Percentiles rank a stretch among this genome's conserved stretches.
phyloP scores from a whole-genome alignment of 1,284 basidiomycete species.

The Leucocoprinus gongylophorus region DNA sequence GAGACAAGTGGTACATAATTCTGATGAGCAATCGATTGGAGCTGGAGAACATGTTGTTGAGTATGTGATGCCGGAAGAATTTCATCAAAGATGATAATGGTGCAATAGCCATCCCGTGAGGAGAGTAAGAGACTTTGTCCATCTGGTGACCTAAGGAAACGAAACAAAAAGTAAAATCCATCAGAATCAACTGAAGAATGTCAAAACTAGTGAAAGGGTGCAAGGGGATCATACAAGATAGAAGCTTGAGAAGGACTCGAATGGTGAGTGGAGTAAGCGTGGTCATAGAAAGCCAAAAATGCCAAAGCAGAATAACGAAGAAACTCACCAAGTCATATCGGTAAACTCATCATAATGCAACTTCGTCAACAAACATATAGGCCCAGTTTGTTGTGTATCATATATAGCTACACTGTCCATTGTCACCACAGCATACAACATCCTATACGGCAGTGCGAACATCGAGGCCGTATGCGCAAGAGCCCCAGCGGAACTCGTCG shows the following conservation, averaged over 20 bases:
- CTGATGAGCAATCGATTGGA: conserved; percentile 81
- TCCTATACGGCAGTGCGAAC: conserved; percentile 88
- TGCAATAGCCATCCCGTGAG: conserved; percentile 96
- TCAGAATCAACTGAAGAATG: not conserved
- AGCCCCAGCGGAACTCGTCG: conserved; percentile 20
- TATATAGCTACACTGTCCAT: conserved; percentile 96
- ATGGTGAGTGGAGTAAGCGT: not conserved
- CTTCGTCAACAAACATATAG: conserved; percentile 90
- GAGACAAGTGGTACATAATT: conserved; percentile 55
- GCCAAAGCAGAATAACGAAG: not conserved
- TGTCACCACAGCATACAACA: conserved; percentile 94
- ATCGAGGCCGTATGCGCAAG: conserved; percentile 46
- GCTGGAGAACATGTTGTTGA: conserved; percentile 81
- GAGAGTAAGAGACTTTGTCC: conserved; percentile 91
- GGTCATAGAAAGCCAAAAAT: not conserved
- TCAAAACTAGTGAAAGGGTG: not conserved
- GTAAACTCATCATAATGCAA: conserved; percentile 98
- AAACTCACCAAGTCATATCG: conserved; percentile 88
- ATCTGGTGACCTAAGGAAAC: conserved; percentile 76
- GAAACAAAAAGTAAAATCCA: not conserved
- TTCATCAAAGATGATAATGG: conserved; percentile 87
- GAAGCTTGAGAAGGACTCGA: not conserved
- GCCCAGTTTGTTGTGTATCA: conserved; percentile 94
- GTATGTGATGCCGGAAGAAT: conserved; percentile 81
- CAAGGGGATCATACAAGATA: not conserved